Evolutionary conservation across 768 basidiomycete species (phyloP).

Genomic region (Hebeloma cylindrosporum): DNA sequence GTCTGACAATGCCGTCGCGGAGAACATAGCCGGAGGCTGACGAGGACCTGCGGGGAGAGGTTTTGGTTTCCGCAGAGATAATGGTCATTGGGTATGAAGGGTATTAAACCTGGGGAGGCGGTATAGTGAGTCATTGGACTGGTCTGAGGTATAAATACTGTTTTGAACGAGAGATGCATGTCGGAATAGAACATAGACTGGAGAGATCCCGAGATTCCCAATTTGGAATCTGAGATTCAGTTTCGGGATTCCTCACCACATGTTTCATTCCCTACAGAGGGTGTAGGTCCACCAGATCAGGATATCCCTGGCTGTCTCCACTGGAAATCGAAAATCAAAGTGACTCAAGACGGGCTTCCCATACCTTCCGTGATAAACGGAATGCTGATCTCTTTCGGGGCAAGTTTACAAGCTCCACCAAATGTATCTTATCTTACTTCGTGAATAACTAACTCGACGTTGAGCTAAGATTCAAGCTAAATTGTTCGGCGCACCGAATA

Average conservation of each 20-base stretch:
- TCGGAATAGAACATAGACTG: conserved; percentile 5
- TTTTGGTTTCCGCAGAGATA: conserved; percentile 31
- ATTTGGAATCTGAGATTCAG: conserved; percentile 8
- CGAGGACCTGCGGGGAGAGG: conserved; percentile 30
- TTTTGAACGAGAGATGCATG: conserved; percentile 5
- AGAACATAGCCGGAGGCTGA: conserved; percentile 22
- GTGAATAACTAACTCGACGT: too few species aligned
- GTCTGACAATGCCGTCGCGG: conserved; percentile 24
- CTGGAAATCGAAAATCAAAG: too few species aligned
- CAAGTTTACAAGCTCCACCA: too few species aligned
- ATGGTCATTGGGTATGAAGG: conserved; percentile 24
- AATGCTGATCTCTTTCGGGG: too few species aligned
- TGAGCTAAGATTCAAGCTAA: too few species aligned
- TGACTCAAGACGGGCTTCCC: too few species aligned
- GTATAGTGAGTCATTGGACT: conserved; percentile 18
- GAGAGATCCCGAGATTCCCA: conserved; percentile 10
- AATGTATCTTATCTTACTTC: too few species aligned
- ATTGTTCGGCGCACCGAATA: too few species aligned
- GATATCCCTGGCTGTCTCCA: too few species aligned
- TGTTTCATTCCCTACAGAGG: background rate
- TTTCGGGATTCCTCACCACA: conserved; percentile 3
- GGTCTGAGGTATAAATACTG: conserved; percentile 20
- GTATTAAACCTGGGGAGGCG: conserved; percentile 7
- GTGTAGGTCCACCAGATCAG: too few species aligned
- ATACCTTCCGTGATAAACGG: too few species aligned